Percentiles rank a stretch among this genome's conserved stretches.
These are phyloP conservation scores for Chalaropsis ovoidea DNA, from an alignment of 2,329 filamentous ascomycete species.

Conservation along the genomic window DNA sequence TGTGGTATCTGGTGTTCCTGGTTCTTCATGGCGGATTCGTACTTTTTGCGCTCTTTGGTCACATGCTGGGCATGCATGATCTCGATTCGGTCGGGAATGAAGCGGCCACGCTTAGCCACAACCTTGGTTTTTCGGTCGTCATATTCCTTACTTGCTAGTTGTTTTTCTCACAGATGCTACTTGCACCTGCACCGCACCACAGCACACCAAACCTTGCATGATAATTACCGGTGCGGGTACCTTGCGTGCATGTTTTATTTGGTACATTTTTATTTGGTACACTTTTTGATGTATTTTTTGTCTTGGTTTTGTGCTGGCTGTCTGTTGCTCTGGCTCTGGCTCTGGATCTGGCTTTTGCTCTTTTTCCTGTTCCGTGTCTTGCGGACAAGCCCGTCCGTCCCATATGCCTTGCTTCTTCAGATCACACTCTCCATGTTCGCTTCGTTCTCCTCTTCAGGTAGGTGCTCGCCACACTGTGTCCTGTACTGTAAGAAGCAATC, in stretches of 20 bases:
- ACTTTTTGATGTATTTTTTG: slow-evolving; percentile 20
- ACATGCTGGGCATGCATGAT: slow-evolving; percentile 30
- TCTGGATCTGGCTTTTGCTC: neutral
- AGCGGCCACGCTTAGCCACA: slow-evolving; percentile 33
- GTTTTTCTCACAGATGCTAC: neutral
- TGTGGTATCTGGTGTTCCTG: slow-evolving; percentile 23
- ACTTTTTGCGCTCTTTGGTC: slow-evolving; percentile 26
- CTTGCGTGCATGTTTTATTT: slow-evolving; percentile 14
- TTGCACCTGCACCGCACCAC: too few species aligned
- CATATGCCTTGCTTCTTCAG: slow-evolving; percentile 15
- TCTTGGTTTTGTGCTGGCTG: slow-evolving; percentile 12
- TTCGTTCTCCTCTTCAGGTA: neutral
- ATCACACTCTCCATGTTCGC: neutral
- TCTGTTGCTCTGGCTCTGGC: neutral
- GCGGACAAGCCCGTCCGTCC: neutral
- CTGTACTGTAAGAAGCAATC: slow-evolving; percentile 12
- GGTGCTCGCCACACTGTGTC: neutral
- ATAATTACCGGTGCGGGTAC: slow-evolving; percentile 20
- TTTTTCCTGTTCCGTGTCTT: neutral
- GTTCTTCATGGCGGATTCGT: slow-evolving; percentile 25
- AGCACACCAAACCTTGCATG: slow-evolving; percentile 12
- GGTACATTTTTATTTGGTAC: slow-evolving; percentile 19
- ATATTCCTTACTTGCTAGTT: neutral
- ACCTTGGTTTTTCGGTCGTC: slow-evolving; percentile 26
- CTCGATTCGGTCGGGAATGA: slow-evolving; percentile 28